Evolutionary conservation across 2,329 filamentous ascomycete genomes (phyloP).

Genomic region (Aspergillus proliferans): DNA sequence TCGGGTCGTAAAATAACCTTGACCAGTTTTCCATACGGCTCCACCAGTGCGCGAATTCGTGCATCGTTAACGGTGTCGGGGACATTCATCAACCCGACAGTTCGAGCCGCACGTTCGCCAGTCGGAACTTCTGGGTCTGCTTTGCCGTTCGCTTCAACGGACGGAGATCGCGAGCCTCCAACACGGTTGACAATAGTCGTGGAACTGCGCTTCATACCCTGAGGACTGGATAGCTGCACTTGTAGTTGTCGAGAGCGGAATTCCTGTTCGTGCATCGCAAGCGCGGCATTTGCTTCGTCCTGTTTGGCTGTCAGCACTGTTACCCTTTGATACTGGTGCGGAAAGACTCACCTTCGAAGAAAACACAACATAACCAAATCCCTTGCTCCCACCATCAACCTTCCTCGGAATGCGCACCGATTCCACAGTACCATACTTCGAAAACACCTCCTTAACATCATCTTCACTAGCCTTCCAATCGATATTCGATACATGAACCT

Average conservation of each 20-base stretch:
- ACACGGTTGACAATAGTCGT: constrained; percentile 42
- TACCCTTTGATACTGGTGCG: not conserved
- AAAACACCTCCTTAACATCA: constrained; percentile 65
- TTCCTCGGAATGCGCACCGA: constrained; percentile 65
- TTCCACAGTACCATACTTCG: constrained; percentile 68
- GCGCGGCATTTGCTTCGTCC: constrained; percentile 59
- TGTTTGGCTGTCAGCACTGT: constrained; percentile 24
- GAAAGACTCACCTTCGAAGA: constrained; percentile 48
- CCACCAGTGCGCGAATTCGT: constrained; percentile 67
- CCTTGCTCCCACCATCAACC: constrained; percentile 62
- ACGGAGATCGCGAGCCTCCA: constrained; percentile 28
- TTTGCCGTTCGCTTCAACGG: constrained; percentile 29
- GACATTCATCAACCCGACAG: constrained; percentile 74
- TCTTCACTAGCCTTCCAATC: constrained; percentile 57
- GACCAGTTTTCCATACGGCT: constrained; percentile 62
- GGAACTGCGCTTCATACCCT: constrained; percentile 37
- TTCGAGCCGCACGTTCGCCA: constrained; percentile 54
- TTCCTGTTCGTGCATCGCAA: constrained; percentile 64
- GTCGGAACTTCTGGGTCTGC: constrained; percentile 37
- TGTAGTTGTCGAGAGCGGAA: constrained; percentile 62
- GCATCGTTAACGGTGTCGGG: constrained; percentile 90
- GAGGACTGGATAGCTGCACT: constrained; percentile 52
- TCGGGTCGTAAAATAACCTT: constrained; percentile 75
- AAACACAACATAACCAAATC: constrained; percentile 76
- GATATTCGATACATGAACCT: constrained; percentile 71